Conservation (phyloP, 441 rosid genomes). For the Isatis lusitanica region DNA sequence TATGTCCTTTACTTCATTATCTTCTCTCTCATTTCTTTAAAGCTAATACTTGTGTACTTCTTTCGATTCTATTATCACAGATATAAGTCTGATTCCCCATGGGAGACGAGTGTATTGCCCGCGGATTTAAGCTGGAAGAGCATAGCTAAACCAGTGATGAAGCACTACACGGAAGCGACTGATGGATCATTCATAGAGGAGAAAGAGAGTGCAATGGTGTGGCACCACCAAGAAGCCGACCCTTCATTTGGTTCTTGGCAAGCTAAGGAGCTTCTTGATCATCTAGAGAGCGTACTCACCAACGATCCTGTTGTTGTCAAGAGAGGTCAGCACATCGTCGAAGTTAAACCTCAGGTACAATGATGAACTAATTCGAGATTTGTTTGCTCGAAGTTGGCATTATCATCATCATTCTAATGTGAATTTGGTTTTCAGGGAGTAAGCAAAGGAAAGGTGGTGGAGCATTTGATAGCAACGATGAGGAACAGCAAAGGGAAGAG, state of each 20-base stretch:
- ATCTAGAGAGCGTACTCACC: constrained; percentile 71
- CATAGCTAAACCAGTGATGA: constrained; percentile 72
- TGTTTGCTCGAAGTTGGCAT: neutral
- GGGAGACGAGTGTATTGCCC: constrained; percentile 49
- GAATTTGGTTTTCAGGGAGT: constrained; percentile 47
- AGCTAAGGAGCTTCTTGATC: constrained; percentile 81
- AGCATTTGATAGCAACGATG: constrained; percentile 55
- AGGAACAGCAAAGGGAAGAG: constrained; percentile 45
- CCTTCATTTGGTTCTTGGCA: constrained; percentile 63
- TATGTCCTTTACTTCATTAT: neutral
- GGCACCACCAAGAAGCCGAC: constrained; percentile 77
- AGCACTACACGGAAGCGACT: constrained; percentile 66
- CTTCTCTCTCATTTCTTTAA: neutral
- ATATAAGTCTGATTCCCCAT: constrained; percentile 53
- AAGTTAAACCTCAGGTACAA: constrained; percentile 82
- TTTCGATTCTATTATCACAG: constrained; percentile 29
- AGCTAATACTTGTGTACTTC: neutral
- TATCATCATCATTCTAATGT: constrained; percentile 12
- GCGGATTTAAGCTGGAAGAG: constrained; percentile 56
- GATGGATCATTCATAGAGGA: constrained; percentile 79
- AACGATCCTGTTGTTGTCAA: constrained; percentile 85
- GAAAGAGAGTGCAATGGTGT: constrained; percentile 76
- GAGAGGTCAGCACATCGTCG: constrained; percentile 74
- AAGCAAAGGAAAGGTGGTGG: constrained; percentile 72
- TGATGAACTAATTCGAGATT: neutral